phyloP scores from a whole-genome alignment of 495 filamentous ascomycete genomes.

The Xylaria bambusicola region DNA sequence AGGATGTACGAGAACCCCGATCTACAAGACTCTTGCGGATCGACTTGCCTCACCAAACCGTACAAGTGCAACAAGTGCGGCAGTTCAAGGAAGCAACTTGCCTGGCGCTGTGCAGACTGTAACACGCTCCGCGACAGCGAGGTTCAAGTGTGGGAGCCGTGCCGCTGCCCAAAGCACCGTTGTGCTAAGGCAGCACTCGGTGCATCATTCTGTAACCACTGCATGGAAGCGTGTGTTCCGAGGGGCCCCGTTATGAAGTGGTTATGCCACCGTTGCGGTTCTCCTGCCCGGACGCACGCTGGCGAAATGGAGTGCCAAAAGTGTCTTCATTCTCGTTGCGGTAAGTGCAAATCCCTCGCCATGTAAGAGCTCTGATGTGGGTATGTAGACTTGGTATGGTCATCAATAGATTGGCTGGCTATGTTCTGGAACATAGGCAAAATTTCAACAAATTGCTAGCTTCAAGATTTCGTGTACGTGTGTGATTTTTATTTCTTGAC shows the following conservation, averaged over 20 bases:
- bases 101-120: constrained; percentile 5
- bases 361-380: no score
- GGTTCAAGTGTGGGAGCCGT: neutral
- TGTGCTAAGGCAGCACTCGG: neutral
- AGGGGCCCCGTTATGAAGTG: neutral
- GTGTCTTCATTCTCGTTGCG: constrained; percentile 1
- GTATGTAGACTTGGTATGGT: no score
- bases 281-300: neutral
- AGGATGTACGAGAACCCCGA: neutral
- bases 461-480: no score
- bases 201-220: neutral
- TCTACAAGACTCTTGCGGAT: neutral
- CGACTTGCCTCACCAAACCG: neutral
- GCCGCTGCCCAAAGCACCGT: neutral
- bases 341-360: constrained; percentile 1
- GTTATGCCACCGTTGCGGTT: neutral
- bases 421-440: no score
- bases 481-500: no score
- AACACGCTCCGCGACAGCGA: neutral
- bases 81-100: constrained; percentile 1
- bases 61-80: constrained; percentile 13
- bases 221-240: neutral
- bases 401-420: no score
- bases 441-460: no score
- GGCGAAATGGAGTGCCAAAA: neutral